Percentiles rank a stretch among this genome's conserved stretches.
Conservation (phyloP, 192 early-diverging fungal species). For the Backusella circina region DNA sequence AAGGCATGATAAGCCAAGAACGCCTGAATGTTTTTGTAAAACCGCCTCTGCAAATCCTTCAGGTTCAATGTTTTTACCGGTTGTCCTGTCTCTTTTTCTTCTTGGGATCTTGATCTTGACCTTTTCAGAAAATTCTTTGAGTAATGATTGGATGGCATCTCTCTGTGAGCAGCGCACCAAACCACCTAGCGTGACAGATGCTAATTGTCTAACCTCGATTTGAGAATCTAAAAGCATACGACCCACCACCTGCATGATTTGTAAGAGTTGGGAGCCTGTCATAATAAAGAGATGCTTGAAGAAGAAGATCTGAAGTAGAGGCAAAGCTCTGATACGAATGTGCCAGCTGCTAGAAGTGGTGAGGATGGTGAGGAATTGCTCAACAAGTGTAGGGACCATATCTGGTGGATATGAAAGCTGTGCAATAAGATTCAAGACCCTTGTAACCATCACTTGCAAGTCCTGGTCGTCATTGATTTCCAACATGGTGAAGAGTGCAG, state of each 20-base stretch:
- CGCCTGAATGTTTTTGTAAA: conserved; percentile 78
- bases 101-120: conserved; percentile 42
- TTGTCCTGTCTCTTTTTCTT: conserved; percentile 35
- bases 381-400: conserved; percentile 45
- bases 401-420: conserved; percentile 48
- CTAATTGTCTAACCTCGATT: conserved; percentile 82
- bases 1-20: conserved; percentile 85
- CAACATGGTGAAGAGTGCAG: conserved; percentile 65
- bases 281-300: conserved; percentile 82
- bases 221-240: conserved; percentile 78
- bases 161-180: conserved; percentile 74
- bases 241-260: conserved; percentile 68
- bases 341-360: conserved; percentile 72
- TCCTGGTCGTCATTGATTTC: conserved; percentile 72
- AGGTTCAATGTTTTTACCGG: conserved; percentile 27
- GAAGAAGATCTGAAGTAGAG: conserved; percentile 81
- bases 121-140: conserved; percentile 37
- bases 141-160: conserved; percentile 55
- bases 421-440: conserved; percentile 48
- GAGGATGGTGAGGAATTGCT: conserved; percentile 54
- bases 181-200: conserved; percentile 71
- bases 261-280: conserved; percentile 46
- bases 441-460: conserved; percentile 54
- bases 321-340: conserved; percentile 71
- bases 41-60: conserved; percentile 54